phyloP scores from a whole-genome alignment of 2,329 filamentous ascomycete species.

The Trichophyton simii region DNA sequence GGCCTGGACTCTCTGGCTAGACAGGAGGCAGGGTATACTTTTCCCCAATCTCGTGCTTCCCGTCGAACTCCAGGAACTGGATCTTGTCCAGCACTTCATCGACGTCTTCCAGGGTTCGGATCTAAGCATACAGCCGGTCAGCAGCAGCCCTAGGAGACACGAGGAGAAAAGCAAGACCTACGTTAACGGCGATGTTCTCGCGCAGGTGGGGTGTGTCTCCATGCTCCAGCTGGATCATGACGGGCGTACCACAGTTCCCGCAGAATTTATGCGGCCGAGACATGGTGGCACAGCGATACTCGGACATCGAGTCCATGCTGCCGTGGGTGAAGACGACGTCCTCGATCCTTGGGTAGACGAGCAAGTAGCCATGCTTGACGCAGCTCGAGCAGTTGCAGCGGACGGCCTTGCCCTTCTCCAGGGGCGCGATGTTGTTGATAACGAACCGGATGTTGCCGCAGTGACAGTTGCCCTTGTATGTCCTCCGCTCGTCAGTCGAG shows the following conservation, averaged over 20 bases:
- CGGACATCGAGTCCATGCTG: slow-evolving; percentile 1
- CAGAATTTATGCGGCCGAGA: slow-evolving; percentile 5
- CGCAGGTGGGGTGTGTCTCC: background rate
- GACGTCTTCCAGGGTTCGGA: slow-evolving; percentile 5
- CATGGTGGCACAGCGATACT: background rate
- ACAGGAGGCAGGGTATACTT: slow-evolving; percentile 3
- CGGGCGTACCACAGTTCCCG: background rate
- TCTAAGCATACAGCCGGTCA: background rate
- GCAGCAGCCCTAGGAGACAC: background rate
- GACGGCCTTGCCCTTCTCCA: slow-evolving; percentile 13
- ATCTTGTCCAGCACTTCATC: slow-evolving; percentile 5
- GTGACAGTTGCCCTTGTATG: slow-evolving; percentile 18
- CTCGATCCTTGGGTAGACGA: slow-evolving; percentile 25
- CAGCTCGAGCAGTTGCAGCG: slow-evolving; percentile 19
- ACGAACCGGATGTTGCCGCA: slow-evolving; percentile 17
- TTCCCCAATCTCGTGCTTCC: background rate
- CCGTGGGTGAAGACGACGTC: slow-evolving; percentile 4
- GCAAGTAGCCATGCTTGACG: slow-evolving; percentile 12
- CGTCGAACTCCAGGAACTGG: background rate
- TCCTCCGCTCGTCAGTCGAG: background rate
- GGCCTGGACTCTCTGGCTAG: background rate
- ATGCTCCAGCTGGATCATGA: slow-evolving; percentile 6
- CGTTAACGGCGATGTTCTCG: slow-evolving; percentile 5
- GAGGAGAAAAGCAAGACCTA: background rate
- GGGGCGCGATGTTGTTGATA: slow-evolving; percentile 10